These are phyloP conservation scores for Astrephomene gubernaculifera DNA, from an alignment of 139 green algal species.

Conservation along the genomic window DNA sequence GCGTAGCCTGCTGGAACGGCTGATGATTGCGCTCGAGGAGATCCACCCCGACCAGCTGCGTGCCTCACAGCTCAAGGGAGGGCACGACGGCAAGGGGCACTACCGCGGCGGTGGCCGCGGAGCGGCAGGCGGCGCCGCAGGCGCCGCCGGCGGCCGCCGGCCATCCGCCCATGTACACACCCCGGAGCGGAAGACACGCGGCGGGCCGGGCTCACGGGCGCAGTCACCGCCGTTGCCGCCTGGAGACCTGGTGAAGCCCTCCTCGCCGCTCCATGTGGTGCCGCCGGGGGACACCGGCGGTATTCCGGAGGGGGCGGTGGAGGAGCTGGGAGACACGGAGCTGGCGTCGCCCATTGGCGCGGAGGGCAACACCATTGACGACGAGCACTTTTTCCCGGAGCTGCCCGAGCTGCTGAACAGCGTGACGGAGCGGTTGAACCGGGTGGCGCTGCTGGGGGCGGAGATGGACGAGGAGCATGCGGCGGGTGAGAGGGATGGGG, in stretches of 20 bases:
- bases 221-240: conserved; percentile 23
- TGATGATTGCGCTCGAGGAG: conserved; percentile 67
- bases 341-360: neutral
- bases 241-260: conserved; percentile 10
- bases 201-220: neutral
- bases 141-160: neutral
- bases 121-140: neutral
- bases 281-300: neutral
- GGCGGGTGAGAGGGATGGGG: neutral
- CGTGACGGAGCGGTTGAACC: conserved; percentile 55
- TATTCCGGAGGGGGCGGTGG: conserved; percentile 29
- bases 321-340: conserved; percentile 1
- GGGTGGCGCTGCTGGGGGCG: conserved; percentile 43
- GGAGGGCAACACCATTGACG: conserved; percentile 70
- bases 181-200: conserved; percentile 34
- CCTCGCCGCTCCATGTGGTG: conserved; percentile 7
- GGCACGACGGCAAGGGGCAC: conserved; percentile 2
- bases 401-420: conserved; percentile 60
- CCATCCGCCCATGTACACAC: conserved; percentile 27
- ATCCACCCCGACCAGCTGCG: conserved; percentile 49
- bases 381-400: conserved; percentile 76
- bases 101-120: neutral
- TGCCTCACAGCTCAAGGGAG: conserved; percentile 29
- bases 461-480: conserved; percentile 15
- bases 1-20: conserved; percentile 59